Evolutionary conservation across 2,329 filamentous ascomycete species (phyloP), one percentile per base, ranked within the genome.

Genomic region (Fusarium sp.): DNA sequence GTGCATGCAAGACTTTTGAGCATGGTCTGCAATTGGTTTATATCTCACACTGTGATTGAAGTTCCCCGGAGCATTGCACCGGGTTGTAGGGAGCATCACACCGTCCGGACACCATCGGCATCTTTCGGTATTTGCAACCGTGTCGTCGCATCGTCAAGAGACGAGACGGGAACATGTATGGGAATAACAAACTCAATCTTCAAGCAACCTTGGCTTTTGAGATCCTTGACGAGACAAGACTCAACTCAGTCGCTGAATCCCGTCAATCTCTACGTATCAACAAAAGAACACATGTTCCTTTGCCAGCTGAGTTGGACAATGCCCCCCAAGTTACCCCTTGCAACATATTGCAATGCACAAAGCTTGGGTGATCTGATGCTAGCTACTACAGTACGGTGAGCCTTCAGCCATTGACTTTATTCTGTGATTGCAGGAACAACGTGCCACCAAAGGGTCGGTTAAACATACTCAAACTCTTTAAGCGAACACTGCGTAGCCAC

Each of bases 1-100:
- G 72, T 74, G 70, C 44, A 50, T 19, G 9, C 7, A 4, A 43
- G 5, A 51, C 49, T n/a, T 14, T 21, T 16, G 19, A 10, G 4
- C 49, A 43, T 31, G 60, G 34, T 14, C 4, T 13, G 10, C 31
- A 19, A 59, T 58, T 69, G 58, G 48, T 16, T 28, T 1, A 5
- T 13, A 25, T 13, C 10, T n/a, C 53, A 57, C 62, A 74, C 71
- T 74, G 71, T 72, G 71, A 51, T 69, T 43, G 10, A 37, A 37
- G 16, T 7, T 7, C 18, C 48, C 34, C 18, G 34, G 34, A 30
- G 50, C 26, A 43, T 43, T 19, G 57, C 48, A 19, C n/a, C 21
- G 19, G n/a, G n/a, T n/a, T n/a, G n/a, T n/a, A n/a, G n/a, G 34
- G 34, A 30, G 50, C 26, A 43, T 43, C 41, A 59, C 48, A 19